Conservation (phyloP, 2,329 filamentous ascomycete species). For the Samsoniella hepiali region DNA sequence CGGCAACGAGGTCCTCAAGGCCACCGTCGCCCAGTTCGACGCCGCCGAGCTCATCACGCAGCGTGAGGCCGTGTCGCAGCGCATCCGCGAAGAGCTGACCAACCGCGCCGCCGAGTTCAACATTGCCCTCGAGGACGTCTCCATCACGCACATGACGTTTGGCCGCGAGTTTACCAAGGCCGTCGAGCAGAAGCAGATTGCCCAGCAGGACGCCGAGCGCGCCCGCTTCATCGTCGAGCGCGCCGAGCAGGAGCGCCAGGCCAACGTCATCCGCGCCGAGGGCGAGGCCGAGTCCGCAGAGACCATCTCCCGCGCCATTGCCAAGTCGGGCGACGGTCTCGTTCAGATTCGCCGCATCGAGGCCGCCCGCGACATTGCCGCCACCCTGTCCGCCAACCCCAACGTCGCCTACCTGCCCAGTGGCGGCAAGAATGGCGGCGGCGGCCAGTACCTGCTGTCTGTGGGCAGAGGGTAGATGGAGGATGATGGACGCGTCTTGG, state of each 20-base stretch:
- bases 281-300: conserved; percentile 97
- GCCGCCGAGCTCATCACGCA: conserved; percentile 98
- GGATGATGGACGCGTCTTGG: neutral
- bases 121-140: conserved; percentile 97
- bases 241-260: conserved; percentile 97
- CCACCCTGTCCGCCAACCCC: conserved; percentile 83
- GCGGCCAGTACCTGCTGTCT: conserved; percentile 50
- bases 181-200: conserved; percentile 99
- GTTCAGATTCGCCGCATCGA: conserved; percentile 97
- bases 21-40: conserved; percentile 98
- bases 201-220: conserved; percentile 96
- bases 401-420: conserved; percentile 94
- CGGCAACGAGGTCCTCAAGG: conserved; percentile 98
- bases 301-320: conserved; percentile 88
- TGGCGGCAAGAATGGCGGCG: conserved; percentile 64
- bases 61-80: conserved; percentile 92
- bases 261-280: conserved; percentile 96
- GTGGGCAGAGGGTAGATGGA: conserved; percentile 41
- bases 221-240: conserved; percentile 98
- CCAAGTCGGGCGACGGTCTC: conserved; percentile 88
- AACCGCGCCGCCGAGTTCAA: conserved; percentile 96
- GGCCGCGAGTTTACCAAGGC: conserved; percentile 98
- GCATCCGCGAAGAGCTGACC: conserved; percentile 88
- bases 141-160: conserved; percentile 99
- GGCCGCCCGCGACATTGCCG: conserved; percentile 91